A percentile compares a stretch with the other conserved stretches of the same genome.
These are phyloP conservation scores for Letharia lupina DNA, from an alignment of 495 filamentous ascomycete species.

Conservation along the genomic window DNA sequence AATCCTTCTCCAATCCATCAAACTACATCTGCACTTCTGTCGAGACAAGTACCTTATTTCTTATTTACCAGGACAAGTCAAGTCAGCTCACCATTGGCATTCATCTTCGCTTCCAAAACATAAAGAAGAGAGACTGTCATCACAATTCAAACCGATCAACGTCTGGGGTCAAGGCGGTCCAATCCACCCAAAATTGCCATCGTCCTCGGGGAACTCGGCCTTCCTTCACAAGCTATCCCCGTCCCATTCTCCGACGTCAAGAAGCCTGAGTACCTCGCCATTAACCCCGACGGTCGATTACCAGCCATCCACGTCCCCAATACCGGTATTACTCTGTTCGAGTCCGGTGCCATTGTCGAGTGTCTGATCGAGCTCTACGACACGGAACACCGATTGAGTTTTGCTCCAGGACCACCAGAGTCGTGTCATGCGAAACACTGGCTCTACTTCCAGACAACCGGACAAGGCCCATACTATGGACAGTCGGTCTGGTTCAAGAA, in stretches of 20 bases:
- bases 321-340: conserved; percentile 50
- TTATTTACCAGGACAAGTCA: neutral
- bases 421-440: conserved; percentile 33
- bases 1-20: neutral
- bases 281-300: conserved; percentile 61
- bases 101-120: neutral
- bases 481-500: conserved; percentile 36
- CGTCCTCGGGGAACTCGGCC: conserved; percentile 35
- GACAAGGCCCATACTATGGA: conserved; percentile 45
- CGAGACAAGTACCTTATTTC: too few species aligned
- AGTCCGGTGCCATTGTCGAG: conserved; percentile 54
- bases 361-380: conserved; percentile 58
- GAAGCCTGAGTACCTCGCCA: conserved; percentile 34
- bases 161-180: conserved; percentile 31
- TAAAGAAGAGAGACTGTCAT: conserved; percentile 12
- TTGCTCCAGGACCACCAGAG: conserved; percentile 33
- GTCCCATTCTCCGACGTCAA: conserved; percentile 43
- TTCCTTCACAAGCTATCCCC: conserved; percentile 27
- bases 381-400: conserved; percentile 42
- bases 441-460: conserved; percentile 39
- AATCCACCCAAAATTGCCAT: conserved; percentile 47
- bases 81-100: neutral
- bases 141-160: conserved; percentile 32
- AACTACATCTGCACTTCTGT: neutral
- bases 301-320: conserved; percentile 53